phyloP scores from a whole-genome alignment of 371 early-diverging fungal genomes.

The Rhizopus delemar region DNA sequence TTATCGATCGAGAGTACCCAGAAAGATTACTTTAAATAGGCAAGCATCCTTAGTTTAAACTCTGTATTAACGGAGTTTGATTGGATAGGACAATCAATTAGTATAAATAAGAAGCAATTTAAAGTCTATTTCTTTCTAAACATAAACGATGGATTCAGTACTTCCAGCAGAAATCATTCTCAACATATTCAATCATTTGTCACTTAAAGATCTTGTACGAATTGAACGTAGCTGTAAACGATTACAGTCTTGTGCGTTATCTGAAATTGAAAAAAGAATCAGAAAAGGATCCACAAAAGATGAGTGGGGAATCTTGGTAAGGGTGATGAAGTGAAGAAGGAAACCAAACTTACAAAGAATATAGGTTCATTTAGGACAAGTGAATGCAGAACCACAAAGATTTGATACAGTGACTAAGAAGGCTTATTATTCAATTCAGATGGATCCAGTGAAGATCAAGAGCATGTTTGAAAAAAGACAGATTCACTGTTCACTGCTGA shows the following conservation, averaged over 20 bases:
- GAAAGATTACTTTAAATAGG: no score
- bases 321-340: slow-evolving; percentile 4
- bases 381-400: slow-evolving; percentile 30
- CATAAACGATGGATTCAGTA: slow-evolving; percentile 17
- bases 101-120: background rate
- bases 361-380: slow-evolving; percentile 46
- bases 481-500: slow-evolving; percentile 42
- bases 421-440: slow-evolving; percentile 36
- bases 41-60: no score
- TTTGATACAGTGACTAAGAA: slow-evolving; percentile 40
- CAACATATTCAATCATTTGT: slow-evolving; percentile 35
- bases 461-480: slow-evolving; percentile 49
- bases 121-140: background rate
- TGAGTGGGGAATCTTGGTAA: slow-evolving; percentile 47
- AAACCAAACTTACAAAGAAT: background rate
- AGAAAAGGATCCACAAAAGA: slow-evolving; percentile 23
- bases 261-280: slow-evolving; percentile 45
- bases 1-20: no score
- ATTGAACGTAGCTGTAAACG: slow-evolving; percentile 41
- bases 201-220: slow-evolving; percentile 43
- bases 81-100: background rate
- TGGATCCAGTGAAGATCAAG: slow-evolving; percentile 47
- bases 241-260: slow-evolving; percentile 37
- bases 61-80: background rate
- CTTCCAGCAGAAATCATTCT: slow-evolving; percentile 46